Evolutionary conservation across 192 early-diverging fungal genomes (phyloP).

Genomic region (Phlyctochytrium planicorne): DNA sequence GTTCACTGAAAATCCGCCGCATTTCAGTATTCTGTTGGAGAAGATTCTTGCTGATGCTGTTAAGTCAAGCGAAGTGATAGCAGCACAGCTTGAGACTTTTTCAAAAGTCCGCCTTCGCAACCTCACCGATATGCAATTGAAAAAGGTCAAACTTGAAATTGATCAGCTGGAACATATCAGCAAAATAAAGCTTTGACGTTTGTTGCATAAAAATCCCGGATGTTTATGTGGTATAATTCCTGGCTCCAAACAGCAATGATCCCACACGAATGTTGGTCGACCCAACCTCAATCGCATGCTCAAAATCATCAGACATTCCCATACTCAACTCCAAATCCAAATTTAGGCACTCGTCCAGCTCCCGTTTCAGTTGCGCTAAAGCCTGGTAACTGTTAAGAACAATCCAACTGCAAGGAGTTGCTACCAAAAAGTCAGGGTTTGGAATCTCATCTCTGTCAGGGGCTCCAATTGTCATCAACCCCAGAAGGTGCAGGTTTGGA

Average conservation of each 20-base stretch:
- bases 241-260: slow-evolving; percentile 82
- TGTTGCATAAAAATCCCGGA: too few species aligned
- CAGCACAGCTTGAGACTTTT: too few species aligned
- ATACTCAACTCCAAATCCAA: slow-evolving; percentile 77
- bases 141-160: too few species aligned
- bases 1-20: too few species aligned
- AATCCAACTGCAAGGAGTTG: background rate
- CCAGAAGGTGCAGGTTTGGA: slow-evolving; percentile 65
- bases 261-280: slow-evolving; percentile 94
- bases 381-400: slow-evolving; percentile 10
- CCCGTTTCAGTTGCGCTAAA: slow-evolving; percentile 16
- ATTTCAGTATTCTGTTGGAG: too few species aligned
- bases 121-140: too few species aligned
- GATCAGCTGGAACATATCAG: too few species aligned
- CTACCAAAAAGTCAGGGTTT: slow-evolving; percentile 78
- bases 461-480: slow-evolving; percentile 97
- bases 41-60: too few species aligned
- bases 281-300: slow-evolving; percentile 77
- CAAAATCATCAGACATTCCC: slow-evolving; percentile 98
- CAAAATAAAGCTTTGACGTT: too few species aligned
- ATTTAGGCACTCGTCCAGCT: slow-evolving; percentile 9
- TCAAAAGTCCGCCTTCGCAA: too few species aligned
- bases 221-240: too few species aligned
- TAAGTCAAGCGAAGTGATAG: too few species aligned
- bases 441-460: slow-evolving; percentile 47